These are phyloP conservation scores for Botrytis deweyae DNA, from an alignment of 2,329 filamentous ascomycete species.

Conservation along the genomic window DNA sequence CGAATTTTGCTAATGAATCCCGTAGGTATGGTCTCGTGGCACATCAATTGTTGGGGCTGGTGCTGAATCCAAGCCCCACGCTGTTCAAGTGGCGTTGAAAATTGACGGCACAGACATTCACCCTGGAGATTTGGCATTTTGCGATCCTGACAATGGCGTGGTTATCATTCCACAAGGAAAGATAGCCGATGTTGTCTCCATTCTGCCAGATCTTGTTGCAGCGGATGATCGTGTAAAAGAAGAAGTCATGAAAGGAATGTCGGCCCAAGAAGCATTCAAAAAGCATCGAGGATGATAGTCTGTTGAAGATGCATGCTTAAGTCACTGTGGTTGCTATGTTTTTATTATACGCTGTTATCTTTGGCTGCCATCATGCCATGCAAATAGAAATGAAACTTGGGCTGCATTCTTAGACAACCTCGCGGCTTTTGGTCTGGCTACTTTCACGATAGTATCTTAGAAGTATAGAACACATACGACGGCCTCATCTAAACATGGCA, in stretches of 20 bases:
- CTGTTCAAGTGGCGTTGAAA: conserved; percentile 47
- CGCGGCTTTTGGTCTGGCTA: background rate
- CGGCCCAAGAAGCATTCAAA: conserved; percentile 65
- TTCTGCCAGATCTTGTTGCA: conserved; percentile 42
- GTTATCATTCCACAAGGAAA: conserved; percentile 64
- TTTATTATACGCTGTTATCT: background rate
- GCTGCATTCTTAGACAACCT: background rate
- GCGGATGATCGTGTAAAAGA: conserved; percentile 62
- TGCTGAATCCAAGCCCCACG: conserved; percentile 56
- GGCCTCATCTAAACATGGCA: background rate
- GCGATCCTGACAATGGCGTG: conserved; percentile 67
- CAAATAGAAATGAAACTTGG: background rate
- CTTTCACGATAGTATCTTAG: background rate
- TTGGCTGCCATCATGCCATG: background rate
- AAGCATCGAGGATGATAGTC: conserved; percentile 35
- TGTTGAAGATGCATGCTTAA: background rate
- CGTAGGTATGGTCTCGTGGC: conserved; percentile 55
- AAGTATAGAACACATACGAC: background rate
- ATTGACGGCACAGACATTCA: conserved; percentile 46
- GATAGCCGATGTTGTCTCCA: conserved; percentile 57
- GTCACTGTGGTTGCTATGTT: background rate
- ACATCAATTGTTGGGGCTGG: conserved; percentile 59
- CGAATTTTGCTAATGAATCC: conserved; percentile 13
- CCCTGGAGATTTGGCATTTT: conserved; percentile 67
- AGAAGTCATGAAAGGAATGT: conserved; percentile 62